Evolutionary conservation across 768 basidiomycete genomes (phyloP).

Genomic region (Gelatoporia subvermispora): DNA sequence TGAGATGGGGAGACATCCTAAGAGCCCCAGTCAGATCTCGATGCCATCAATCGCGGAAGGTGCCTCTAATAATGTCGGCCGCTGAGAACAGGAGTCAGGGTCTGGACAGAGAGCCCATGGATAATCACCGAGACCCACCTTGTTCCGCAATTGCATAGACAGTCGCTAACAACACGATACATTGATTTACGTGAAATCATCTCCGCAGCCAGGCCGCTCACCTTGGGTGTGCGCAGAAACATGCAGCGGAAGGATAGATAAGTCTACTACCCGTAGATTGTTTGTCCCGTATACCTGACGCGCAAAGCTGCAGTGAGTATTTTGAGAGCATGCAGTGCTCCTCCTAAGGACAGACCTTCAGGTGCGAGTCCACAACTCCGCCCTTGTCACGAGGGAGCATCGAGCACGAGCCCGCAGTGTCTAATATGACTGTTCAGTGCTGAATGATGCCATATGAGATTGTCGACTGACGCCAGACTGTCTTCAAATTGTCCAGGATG

Average conservation of each 20-base stretch:
- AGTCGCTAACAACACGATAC: conserved; percentile 24
- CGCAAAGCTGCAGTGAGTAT: conserved; percentile 4
- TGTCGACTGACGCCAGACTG: conserved; percentile 15
- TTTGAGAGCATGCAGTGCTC: conserved; percentile 5
- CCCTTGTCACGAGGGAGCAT: conserved; percentile 48
- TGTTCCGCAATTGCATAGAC: conserved; percentile 45
- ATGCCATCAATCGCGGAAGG: too few species aligned
- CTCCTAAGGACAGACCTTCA: conserved; percentile 33
- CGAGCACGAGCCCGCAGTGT: conserved; percentile 43
- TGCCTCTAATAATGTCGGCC: conserved; percentile 25
- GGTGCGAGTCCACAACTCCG: conserved; percentile 45
- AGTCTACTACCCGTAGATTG: conserved; percentile 48
- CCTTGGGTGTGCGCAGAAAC: conserved; percentile 43
- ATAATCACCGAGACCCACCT: conserved; percentile 25
- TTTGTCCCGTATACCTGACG: conserved; percentile 45
- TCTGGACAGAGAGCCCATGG: background rate
- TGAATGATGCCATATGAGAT: background rate
- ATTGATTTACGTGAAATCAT: background rate
- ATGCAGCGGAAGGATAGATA: conserved; percentile 49
- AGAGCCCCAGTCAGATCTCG: too few species aligned
- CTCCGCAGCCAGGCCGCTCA: conserved; percentile 11
- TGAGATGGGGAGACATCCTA: too few species aligned
- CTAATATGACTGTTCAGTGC: conserved; percentile 18
- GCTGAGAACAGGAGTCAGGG: conserved; percentile 5
- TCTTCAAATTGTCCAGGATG: conserved; percentile 17